These are phyloP conservation scores for Talaromyces ruber DNA, from an alignment of 495 filamentous ascomycete species.

Conservation along the genomic window DNA sequence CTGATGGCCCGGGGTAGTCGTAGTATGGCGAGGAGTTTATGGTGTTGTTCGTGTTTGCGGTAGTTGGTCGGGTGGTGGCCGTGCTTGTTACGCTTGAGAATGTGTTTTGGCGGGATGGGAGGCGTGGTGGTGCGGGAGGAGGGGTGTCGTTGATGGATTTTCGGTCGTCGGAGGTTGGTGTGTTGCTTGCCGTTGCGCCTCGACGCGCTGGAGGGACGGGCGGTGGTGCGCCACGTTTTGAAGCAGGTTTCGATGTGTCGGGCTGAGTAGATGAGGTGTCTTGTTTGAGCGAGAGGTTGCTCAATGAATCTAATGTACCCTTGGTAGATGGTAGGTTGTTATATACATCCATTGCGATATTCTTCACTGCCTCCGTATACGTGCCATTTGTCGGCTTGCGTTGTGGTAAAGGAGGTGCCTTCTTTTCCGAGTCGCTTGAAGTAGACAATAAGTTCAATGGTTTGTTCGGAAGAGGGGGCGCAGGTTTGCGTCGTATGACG, in stretches of 20 bases:
- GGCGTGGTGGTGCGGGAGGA: slow-evolving; percentile 2
- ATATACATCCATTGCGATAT: slow-evolving; percentile 24
- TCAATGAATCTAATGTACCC: slow-evolving; percentile 17
- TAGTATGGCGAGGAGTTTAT: not conserved
- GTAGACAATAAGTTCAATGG: slow-evolving; percentile 23
- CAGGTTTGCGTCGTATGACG: slow-evolving; percentile 30
- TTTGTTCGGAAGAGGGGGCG: slow-evolving; percentile 31
- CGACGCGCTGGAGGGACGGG: slow-evolving; percentile 14
- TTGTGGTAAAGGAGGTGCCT: slow-evolving; percentile 12
- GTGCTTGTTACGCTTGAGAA: slow-evolving; percentile 2
- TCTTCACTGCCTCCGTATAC: slow-evolving; percentile 24
- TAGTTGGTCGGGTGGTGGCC: slow-evolving; percentile 8
- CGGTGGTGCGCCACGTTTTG: slow-evolving; percentile 9
- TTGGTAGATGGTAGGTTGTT: slow-evolving; percentile 34
- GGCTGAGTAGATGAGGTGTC: not conserved
- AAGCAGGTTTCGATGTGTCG: not conserved
- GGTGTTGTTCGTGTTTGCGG: slow-evolving; percentile 1
- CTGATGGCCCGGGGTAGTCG: slow-evolving; percentile 2
- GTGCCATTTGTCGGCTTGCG: slow-evolving; percentile 22
- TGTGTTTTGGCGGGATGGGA: not conserved
- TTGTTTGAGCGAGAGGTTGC: not conserved
- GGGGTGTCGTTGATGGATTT: not conserved
- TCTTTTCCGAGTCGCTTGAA: slow-evolving; percentile 8
- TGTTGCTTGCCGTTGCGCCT: slow-evolving; percentile 1
- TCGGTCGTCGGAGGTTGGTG: not conserved